phyloP scores from a whole-genome alignment of 2,329 filamentous ascomycete species.

The Botrytis fragariae region DNA sequence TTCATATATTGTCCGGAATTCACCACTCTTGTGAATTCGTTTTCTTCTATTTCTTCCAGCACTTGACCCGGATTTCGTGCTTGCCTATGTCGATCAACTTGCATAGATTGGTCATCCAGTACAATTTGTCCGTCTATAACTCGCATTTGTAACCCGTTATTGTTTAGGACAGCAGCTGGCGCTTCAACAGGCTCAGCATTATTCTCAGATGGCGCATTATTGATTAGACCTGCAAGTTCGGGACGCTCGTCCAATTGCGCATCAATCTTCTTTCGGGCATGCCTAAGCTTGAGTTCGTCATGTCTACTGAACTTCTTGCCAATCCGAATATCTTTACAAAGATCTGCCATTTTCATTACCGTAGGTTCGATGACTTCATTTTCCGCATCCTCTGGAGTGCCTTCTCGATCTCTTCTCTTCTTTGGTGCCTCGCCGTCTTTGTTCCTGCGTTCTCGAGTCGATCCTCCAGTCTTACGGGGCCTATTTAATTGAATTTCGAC shows the following conservation, averaged over 20 bases:
- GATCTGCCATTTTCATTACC: conserved; percentile 67
- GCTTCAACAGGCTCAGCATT: conserved; percentile 16
- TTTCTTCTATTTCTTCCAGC: conserved; percentile 64
- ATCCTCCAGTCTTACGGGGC: conserved; percentile 24
- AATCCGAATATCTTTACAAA: conserved; percentile 66
- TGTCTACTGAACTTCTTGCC: conserved; percentile 75
- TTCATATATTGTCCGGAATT: conserved; percentile 69
- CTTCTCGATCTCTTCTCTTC: conserved; percentile 32
- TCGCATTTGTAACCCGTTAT: conserved; percentile 28
- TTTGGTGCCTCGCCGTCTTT: conserved; percentile 37
- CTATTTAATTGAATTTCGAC: conserved; percentile 31
- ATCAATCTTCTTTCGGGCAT: conserved; percentile 47
- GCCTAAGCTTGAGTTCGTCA: conserved; percentile 67
- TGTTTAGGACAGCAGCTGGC: conserved; percentile 12
- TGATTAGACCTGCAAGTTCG: conserved; percentile 25
- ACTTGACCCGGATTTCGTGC: conserved; percentile 54
- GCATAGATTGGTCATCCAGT: conserved; percentile 64
- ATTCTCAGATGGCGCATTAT: conserved; percentile 8
- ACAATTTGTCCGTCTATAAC: conserved; percentile 61
- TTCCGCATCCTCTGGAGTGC: conserved; percentile 64
- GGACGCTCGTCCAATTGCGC: conserved; percentile 34
- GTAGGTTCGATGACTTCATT: conserved; percentile 61
- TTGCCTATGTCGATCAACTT: conserved; percentile 66
- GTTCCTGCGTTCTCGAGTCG: conserved; percentile 35
- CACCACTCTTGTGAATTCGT: conserved; percentile 71